A percentile compares a stretch with the other conserved stretches of the same genome.
Evolutionary conservation across 2,329 filamentous ascomycete species (phyloP).

Genomic region (Torrubiellomyces zombiae): DNA sequence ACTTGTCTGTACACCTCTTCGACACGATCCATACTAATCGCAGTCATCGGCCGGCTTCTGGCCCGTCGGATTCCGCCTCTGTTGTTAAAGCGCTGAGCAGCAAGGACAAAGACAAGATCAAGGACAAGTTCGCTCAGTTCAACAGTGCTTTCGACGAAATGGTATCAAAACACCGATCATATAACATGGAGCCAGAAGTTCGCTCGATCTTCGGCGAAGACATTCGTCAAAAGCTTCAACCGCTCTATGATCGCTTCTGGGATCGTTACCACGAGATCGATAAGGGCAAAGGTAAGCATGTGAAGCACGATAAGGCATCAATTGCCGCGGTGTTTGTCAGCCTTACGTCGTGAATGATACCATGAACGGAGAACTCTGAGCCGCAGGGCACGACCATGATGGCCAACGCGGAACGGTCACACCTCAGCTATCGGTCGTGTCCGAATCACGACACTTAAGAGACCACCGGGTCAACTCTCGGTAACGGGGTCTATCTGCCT

Average conservation of each 20-base stretch:
- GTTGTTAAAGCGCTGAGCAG: conserved; percentile 70
- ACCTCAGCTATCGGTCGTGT: no score
- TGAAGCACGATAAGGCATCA: conserved; percentile 83
- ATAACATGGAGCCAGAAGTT: conserved; percentile 84
- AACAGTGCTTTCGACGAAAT: conserved; percentile 84
- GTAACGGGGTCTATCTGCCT: no score
- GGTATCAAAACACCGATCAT: conserved; percentile 63
- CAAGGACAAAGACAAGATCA: conserved; percentile 92
- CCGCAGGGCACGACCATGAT: no score
- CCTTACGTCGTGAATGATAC: conserved; percentile 20
- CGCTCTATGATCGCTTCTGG: conserved; percentile 88
- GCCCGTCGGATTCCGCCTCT: conserved; percentile 62
- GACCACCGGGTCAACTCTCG: no score
- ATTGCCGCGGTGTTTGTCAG: conserved; percentile 51
- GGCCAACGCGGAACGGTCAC: no score
- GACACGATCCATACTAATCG: conserved; percentile 88
- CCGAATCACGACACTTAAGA: no score
- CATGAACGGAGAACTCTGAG: no score
- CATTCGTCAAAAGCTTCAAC: conserved; percentile 82
- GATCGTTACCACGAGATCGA: conserved; percentile 95
- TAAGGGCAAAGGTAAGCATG: conserved; percentile 95
- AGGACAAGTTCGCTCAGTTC: conserved; percentile 87
- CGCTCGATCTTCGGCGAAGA: conserved; percentile 64
- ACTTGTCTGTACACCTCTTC: conserved; percentile 68
- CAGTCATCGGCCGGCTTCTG: conserved; percentile 52